Base-by-base conservation (phyloP, 371 early-diverging fungal genomes). In the Zychaea mexicana region DNA sequence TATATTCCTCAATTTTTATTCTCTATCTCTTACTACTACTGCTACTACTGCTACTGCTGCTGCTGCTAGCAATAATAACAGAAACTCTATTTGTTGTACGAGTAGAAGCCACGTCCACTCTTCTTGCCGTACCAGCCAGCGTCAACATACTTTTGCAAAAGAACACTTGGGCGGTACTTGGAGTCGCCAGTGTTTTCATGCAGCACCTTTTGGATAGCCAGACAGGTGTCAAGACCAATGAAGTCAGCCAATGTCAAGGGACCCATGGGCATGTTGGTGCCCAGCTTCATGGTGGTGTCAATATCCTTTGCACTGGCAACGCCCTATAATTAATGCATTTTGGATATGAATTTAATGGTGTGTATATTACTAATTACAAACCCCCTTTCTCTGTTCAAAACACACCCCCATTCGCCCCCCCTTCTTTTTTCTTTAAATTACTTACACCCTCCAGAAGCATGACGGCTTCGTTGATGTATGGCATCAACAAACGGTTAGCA, bases 71-170 rank as follows among this genome's bases (percentile, higher is more conserved):
- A n/a, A n/a, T n/a, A n/a, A n/a, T n/a, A n/a, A 2, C 8, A 49
- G n/a, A 13, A 47, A 53, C 15, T 55, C 49, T 64, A 64, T 57
- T 56, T 31, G 21, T 36, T 33, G 58, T 96, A 96, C 31, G 81
- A 81, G 82, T 97, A 97, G 73, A 98, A 91, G 31, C 98, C 98
- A 61, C 89, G 86, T 55, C 96, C 96, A 38, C 71, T 59, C 82
- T 98, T 98, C 78, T 94, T 95, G 47, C 98, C 98, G 54, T 96
- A 75, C 94, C 95, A 97, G 8, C 98, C 98, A 46, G 98, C 98
- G 81, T 97, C 96, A 12, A 98, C 98, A 67, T 95, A 94, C 75
- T 95, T 94, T 73, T 89, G 89, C 67, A 98, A 84, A 70, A 98
- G 77, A 21, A 95, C 92, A 26, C 91, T 85, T 7, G 99, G 98